Base-by-base conservation (phyloP, 495 filamentous ascomycete species). In the Penicillium crystallinum region DNA sequence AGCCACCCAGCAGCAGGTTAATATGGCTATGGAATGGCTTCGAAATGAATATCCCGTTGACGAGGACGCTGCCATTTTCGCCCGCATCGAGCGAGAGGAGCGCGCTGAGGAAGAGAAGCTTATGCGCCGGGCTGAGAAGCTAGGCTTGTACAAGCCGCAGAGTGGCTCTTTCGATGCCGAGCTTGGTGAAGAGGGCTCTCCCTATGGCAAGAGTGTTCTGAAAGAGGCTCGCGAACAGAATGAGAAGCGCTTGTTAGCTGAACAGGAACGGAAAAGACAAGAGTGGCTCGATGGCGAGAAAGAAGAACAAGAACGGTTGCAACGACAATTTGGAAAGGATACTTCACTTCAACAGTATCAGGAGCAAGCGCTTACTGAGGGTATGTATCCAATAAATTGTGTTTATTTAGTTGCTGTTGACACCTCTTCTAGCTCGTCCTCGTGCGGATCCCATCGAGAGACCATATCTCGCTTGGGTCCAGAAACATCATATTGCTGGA, bases 31-130 rank as follows among this genome's bases (percentile, higher is more conserved):
- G 44, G 61, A 72, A 39, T 95, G 87, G 68, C 77, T 96, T 8
- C 84, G 91, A 22, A 62, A 66, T 18, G 75, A 79, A 23, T 79
- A 86, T 30, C 83, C 86, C 0, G 69, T 95, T 5, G 88, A 96
- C 50, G 91, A 96, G 62, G 77, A 91, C 53, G 79, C 74, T 6
- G 79, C 80, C 0, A 81, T 83, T 6, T 52, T 90, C 27, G 74
- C 71, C 2, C 82, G 81, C 37, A 70, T 88, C 29, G 86, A 88
- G 54, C 71, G 68, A 35, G 83, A 85, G 59, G 72, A 80, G 23
- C 57, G 52, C 7, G 63, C 71, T 43, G 65, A 66, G 29, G 66
- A 75, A 33, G 59, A 74, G 52, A 66, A 74, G 42, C 57, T 78
- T 5, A 55, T 77, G 21, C 69, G 72, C 4, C 69, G 74, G 19